Percentiles rank a stretch among this genome's conserved stretches.
Conservation (phyloP, 345 rosid genomes). For the Sisymbrium irio region DNA sequence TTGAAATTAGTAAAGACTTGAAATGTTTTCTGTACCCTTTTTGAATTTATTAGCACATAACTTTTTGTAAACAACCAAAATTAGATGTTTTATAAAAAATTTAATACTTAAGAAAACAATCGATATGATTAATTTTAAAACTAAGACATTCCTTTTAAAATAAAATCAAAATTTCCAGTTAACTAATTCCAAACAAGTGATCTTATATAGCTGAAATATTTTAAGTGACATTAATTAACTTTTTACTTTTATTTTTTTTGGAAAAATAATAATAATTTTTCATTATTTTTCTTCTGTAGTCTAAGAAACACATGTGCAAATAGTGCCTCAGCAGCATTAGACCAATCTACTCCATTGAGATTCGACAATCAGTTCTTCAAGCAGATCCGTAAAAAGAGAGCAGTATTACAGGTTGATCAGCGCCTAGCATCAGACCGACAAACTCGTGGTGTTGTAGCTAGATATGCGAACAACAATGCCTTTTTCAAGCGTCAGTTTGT, state of each 20-base stretch:
- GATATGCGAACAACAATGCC: conserved; percentile 28
- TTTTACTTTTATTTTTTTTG: background rate
- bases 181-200: background rate
- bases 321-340: conserved; percentile 24
- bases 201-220: too few species aligned
- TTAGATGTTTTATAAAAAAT: too few species aligned
- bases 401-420: conserved; percentile 37
- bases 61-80: too few species aligned
- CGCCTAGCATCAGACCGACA: conserved; percentile 11
- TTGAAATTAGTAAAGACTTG: too few species aligned
- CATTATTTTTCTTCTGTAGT: background rate
- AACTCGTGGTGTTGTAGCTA: conserved; percentile 34
- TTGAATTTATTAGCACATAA: too few species aligned
- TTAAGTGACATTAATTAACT: background rate
- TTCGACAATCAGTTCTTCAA: conserved; percentile 36
- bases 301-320: conserved; percentile 33
- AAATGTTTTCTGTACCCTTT: too few species aligned
- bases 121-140: background rate
- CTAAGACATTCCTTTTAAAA: background rate
- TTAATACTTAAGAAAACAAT: too few species aligned
- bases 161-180: too few species aligned
- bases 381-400: conserved; percentile 29
- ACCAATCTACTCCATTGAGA: conserved; percentile 33
- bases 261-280: background rate
- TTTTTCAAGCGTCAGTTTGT: conserved; percentile 45